A percentile compares a stretch with the other conserved stretches of the same genome.
Conservation (phyloP, 495 filamentous ascomycete genomes). For the Cryomyces antarcticus region DNA sequence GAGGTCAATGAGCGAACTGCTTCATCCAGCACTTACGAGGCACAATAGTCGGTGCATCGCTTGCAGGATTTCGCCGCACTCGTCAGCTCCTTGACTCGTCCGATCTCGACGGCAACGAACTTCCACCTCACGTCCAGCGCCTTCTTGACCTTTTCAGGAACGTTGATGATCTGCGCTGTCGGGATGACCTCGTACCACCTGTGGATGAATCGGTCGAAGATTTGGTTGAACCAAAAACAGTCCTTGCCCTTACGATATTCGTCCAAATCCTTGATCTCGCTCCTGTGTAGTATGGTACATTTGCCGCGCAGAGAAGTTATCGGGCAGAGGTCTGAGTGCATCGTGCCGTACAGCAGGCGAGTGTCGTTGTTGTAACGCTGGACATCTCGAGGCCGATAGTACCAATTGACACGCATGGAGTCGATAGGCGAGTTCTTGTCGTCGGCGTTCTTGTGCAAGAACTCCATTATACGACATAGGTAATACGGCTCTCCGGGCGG, state of each 20-base stretch:
- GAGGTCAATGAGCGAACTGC: neutral
- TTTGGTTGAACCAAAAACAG: slow-evolving; percentile 89
- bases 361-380: slow-evolving; percentile 77
- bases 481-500: slow-evolving; percentile 97
- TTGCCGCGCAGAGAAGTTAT: slow-evolving; percentile 81
- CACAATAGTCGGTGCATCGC: slow-evolving; percentile 71
- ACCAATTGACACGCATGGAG: slow-evolving; percentile 88
- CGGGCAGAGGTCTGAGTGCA: slow-evolving; percentile 95
- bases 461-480: slow-evolving; percentile 93
- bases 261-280: slow-evolving; percentile 65
- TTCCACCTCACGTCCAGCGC: slow-evolving; percentile 91
- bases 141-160: slow-evolving; percentile 80
- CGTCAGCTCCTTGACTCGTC: slow-evolving; percentile 82
- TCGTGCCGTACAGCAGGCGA: slow-evolving; percentile 77
- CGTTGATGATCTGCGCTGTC: slow-evolving; percentile 81
- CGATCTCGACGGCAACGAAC: slow-evolving; percentile 80
- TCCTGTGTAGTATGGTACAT: slow-evolving; percentile 70
- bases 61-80: slow-evolving; percentile 94
- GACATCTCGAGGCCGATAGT: slow-evolving; percentile 90
- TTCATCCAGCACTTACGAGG: slow-evolving; percentile 38
- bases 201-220: slow-evolving; percentile 95
- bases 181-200: slow-evolving; percentile 95
- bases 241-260: slow-evolving; percentile 67
- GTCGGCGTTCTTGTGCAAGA: slow-evolving; percentile 54
- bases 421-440: slow-evolving; percentile 56